Base-by-base conservation (phyloP, 371 early-diverging fungal species). In the Mortierella polycephala region DNA sequence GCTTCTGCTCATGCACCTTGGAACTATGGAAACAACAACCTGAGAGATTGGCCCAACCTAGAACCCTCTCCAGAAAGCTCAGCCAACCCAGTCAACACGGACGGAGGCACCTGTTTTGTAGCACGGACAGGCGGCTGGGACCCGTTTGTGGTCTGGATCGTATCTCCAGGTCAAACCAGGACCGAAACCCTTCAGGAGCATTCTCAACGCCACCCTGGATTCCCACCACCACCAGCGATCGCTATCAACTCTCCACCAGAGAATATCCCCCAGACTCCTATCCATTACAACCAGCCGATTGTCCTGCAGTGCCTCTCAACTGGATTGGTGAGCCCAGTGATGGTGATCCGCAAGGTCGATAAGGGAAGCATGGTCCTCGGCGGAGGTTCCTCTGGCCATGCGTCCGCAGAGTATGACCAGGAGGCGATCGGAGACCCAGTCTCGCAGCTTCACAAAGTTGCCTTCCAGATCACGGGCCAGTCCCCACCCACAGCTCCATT, bases 381-480 rank as follows among this genome's bases (percentile, higher is more conserved):
- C n/a, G 92, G 88, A 14, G 87, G 79, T 0, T 72, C 73, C 6
- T 37, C 60, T 16, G 83, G 70, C 57, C 84, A 65, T 50, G 51
- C 65, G n/a, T 70, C 73, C 8, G 79, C 73, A 44, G 79, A 79
- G 51, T 79, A 79, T 55, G 79, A 79, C 23, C 79, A 79, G n/a
- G 79, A 79, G 61, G 85, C 82, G 10, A 64, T 83, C n/a, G 92
- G 91, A 20, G 92, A 91, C 68, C 94, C 96, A 6, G 93, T 97
- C 0, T 94, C 94, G 12, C 96, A 96, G 77, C 84, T 97, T 37
- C 96, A 97, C 85, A 96, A 96, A 82, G 90, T 96, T 3, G 94
- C 95, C 1, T 94, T 97, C 74, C 92, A 96, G 81, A 87, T 94
- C 50, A 85, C 86, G 12, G 87, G 88, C 14, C 85, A 86, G 46